These are phyloP conservation scores for Drechslerella dactyloides DNA, from an alignment of 2,329 filamentous ascomycete genomes.

Conservation along the genomic window DNA sequence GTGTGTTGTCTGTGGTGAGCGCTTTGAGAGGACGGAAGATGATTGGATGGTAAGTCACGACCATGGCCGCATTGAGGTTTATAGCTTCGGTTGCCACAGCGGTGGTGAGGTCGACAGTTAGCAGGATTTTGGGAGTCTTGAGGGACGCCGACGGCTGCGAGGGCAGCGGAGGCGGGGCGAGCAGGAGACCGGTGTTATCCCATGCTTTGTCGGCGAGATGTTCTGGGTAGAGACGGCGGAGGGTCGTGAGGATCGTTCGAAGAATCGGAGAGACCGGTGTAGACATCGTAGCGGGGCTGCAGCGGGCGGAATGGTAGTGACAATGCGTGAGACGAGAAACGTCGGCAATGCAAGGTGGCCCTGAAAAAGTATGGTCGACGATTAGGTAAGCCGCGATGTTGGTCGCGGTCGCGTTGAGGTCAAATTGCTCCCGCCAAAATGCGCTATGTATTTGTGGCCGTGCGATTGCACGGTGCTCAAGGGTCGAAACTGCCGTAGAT, in stretches of 20 bases:
- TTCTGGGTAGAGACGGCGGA: conserved; percentile 71
- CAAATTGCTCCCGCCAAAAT: no score
- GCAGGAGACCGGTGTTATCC: conserved; percentile 91
- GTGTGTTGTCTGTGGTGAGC: conserved; percentile 80
- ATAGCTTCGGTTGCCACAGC: conserved; percentile 91
- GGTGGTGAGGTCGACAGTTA: conserved; percentile 89
- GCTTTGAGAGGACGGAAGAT: conserved; percentile 94
- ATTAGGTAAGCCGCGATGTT: background rate
- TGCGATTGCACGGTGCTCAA: no score
- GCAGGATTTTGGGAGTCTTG: conserved; percentile 66
- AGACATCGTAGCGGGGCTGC: conserved; percentile 15
- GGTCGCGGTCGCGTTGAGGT: background rate
- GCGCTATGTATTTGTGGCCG: no score
- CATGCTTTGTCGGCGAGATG: conserved; percentile 85
- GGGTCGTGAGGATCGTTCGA: conserved; percentile 32
- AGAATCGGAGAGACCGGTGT: conserved; percentile 31
- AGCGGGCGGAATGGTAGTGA: background rate
- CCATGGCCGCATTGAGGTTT: conserved; percentile 72
- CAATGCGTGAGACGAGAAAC: background rate
- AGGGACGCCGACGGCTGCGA: conserved; percentile 60
- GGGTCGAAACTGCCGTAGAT: no score
- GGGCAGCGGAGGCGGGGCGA: conserved; percentile 63
- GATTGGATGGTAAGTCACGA: conserved; percentile 95
- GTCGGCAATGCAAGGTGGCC: background rate
- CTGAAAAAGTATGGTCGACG: background rate